Conservation (phyloP, 225 moss, liverwort and hornwort genomes). For the Physcomitrellopsis africana region DNA sequence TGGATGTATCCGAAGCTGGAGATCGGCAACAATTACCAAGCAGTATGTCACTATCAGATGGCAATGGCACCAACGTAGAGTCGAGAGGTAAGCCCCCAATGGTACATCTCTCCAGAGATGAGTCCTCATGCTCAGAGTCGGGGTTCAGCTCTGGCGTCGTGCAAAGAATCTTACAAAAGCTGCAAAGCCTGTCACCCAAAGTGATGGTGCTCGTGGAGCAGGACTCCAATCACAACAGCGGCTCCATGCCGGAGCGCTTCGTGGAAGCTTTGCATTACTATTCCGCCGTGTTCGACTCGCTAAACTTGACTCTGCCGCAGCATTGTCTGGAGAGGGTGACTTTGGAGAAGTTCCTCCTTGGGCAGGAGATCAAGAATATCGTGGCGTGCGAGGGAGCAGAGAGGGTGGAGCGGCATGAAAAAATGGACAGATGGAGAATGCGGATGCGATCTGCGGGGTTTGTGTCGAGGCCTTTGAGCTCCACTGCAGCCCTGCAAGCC, state of each 20-base stretch:
- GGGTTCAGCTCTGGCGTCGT: conserved; percentile 36
- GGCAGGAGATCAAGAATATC: conserved; percentile 83
- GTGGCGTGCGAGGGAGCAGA: conserved; percentile 80
- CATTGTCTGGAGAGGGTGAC: conserved; percentile 74
- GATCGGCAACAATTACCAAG: conserved; percentile 7
- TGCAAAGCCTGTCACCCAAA: conserved; percentile 68
- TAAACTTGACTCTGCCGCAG: conserved; percentile 76
- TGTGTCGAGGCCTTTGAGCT: conserved; percentile 52
- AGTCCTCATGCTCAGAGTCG: background rate
- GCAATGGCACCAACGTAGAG: conserved; percentile 40
- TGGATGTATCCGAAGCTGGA: conserved; percentile 22
- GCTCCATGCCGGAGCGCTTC: conserved; percentile 64
- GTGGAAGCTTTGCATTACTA: conserved; percentile 87
- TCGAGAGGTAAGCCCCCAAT: background rate
- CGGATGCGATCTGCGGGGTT: conserved; percentile 69
- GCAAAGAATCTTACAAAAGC: conserved; percentile 60
- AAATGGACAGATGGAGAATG: conserved; percentile 64
- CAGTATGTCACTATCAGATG: conserved; percentile 36
- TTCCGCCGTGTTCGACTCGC: conserved; percentile 80
- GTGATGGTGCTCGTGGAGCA: conserved; percentile 91
- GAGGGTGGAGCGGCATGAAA: conserved; percentile 75
- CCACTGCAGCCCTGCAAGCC: conserved; percentile 65
- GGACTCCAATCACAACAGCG: conserved; percentile 75
- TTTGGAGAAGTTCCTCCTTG: conserved; percentile 77
- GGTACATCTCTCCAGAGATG: background rate